These are phyloP conservation scores for Aspergillus sclerotioniger DNA, from an alignment of 495 filamentous ascomycete species.

Conservation along the genomic window DNA sequence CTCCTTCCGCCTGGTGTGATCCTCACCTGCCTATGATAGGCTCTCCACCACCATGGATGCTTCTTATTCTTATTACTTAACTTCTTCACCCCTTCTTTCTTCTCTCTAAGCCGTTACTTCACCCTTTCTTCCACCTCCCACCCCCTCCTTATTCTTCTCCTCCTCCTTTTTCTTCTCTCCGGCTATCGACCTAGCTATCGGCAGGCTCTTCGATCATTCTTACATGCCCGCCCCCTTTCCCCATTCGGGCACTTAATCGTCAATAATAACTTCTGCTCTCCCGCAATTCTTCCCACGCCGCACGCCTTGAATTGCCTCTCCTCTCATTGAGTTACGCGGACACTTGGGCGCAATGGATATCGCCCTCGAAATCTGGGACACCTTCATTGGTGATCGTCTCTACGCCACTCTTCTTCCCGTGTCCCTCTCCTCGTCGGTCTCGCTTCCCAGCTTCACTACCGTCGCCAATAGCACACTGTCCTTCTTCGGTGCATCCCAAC, in stretches of 20 bases:
- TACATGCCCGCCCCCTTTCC: neutral
- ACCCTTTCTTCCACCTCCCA: conserved; percentile 4
- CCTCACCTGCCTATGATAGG: conserved; percentile 16
- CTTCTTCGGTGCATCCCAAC: conserved; percentile 42
- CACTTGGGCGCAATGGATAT: conserved; percentile 71
- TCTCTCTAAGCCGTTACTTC: conserved; percentile 7
- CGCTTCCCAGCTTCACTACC: conserved; percentile 41
- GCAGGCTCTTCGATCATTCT: neutral
- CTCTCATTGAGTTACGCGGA: neutral
- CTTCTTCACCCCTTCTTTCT: conserved; percentile 1
- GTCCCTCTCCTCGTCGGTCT: conserved; percentile 46
- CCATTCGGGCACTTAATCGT: neutral
- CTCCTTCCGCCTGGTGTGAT: conserved; percentile 46
- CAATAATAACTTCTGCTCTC: neutral
- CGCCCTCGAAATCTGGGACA: conserved; percentile 82
- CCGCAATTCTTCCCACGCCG: neutral
- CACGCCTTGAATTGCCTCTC: neutral
- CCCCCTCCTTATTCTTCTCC: neutral
- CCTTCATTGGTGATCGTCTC: conserved; percentile 74
- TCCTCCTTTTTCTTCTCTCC: neutral
- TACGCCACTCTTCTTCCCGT: conserved; percentile 73
- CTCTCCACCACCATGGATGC: neutral
- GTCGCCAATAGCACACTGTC: conserved; percentile 40
- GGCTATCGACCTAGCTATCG: too few relatives aligned
- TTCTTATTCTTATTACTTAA: neutral